Evolutionary conservation across 495 filamentous ascomycete genomes (phyloP), one percentile per base, ranked within the genome.

Genomic region (Aspergillus ostianus): DNA sequence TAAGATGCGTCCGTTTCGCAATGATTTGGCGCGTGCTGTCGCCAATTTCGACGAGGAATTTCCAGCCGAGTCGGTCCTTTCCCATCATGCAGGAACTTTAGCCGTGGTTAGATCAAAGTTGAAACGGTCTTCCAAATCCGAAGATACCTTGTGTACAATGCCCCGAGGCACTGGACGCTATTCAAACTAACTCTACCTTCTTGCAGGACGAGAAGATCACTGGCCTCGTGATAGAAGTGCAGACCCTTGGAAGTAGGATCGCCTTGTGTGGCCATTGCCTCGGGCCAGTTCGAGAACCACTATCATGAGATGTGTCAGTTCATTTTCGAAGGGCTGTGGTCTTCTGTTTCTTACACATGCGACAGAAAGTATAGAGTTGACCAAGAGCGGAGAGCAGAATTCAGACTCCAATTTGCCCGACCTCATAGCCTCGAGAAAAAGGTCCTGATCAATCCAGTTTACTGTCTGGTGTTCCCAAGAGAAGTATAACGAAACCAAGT

Each of bases 201-300:
- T 23, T 65, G 58, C 27, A 61, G 13, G 2, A 64, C 63, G 15
- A 60, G 51, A 15, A 55, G 53, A 2, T 23, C 51, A 41, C 62
- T 68, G 8, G 70, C 66, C 49, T 70, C 68, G 29, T 60, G 48
- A 44, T 67, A 67, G 21, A 70, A 73, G 30, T 69, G 68, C 29
- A 64, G 36, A 13, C 68, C 70, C 50, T 54, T 57, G 0, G 64
- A 64, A 29, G 53, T 46, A 12, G 51, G 29, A 13, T 66, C 61
- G 15, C 36, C 56, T 7, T 49, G 30, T n/a, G 57, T 47, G 5
- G 60, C 61, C 49, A 48, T 67, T 4, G 61, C 59, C 18, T 67
- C 66, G 13, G 62, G 61, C 10, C 64, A 65, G 29, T 76, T 59
- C 2, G 57, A 69, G 51, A 64, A 65, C 46, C 36, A 63, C 63